phyloP scores from a whole-genome alignment of 768 basidiomycete species.

The Serendipita vermifera region DNA sequence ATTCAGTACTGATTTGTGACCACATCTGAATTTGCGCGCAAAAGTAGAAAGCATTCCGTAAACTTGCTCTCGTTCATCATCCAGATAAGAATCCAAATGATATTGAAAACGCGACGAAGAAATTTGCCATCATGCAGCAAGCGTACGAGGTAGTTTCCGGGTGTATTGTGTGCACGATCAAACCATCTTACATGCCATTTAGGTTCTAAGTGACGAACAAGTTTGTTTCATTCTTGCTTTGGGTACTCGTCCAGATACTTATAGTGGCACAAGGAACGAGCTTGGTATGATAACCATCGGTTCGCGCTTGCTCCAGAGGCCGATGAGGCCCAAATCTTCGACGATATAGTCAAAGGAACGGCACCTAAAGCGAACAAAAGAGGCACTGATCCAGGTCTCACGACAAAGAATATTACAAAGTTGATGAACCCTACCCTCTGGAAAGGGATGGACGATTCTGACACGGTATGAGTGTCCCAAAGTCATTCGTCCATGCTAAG shows the following conservation, averaged over 20 bases:
- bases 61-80: conserved; percentile 71
- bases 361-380: conserved; percentile 35
- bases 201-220: conserved; percentile 93
- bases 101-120: conserved; percentile 70
- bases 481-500: conserved; percentile 18
- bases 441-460: conserved; percentile 48
- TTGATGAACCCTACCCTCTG: conserved; percentile 71
- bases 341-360: conserved; percentile 65
- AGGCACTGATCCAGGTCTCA: conserved; percentile 59
- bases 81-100: conserved; percentile 81
- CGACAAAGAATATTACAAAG: conserved; percentile 62
- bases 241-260: conserved; percentile 9
- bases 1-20: background rate
- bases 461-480: no score
- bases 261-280: conserved; percentile 64
- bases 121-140: conserved; percentile 81
- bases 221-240: conserved; percentile 33
- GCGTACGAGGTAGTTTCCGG: conserved; percentile 68
- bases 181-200: conserved; percentile 4
- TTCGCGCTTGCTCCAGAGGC: conserved; percentile 66
- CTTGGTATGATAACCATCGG: conserved; percentile 94
- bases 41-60: conserved; percentile 63
- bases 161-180: background rate
- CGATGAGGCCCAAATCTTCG: conserved; percentile 72
- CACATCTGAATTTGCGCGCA: conserved; percentile 10